Percentiles rank a stretch among this genome's conserved stretches.
Conservation (phyloP, 75 land plant genomes). For the Pseudotsuga menziesii region DNA sequence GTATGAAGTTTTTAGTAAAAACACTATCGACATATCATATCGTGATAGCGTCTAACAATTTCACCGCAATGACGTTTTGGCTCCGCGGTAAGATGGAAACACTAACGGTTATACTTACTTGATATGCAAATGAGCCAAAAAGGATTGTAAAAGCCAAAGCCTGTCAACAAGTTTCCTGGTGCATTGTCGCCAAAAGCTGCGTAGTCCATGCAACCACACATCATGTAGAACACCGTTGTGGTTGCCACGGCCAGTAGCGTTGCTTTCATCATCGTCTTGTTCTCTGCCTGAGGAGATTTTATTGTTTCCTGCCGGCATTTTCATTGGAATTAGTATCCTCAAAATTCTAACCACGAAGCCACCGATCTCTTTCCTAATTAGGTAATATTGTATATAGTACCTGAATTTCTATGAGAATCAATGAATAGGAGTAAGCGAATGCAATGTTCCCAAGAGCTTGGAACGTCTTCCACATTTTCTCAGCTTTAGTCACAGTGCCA, state of each 20-base stretch:
- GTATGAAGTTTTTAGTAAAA: too few relatives aligned
- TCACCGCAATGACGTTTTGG: too few relatives aligned
- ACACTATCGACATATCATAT: too few relatives aligned
- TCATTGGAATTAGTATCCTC: too few relatives aligned
- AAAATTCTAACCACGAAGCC: too few relatives aligned
- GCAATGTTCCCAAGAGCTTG: conserved; percentile 76
- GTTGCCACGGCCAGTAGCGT: conserved; percentile 27
- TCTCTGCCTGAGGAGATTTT: conserved; percentile 62
- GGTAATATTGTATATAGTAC: too few relatives aligned
- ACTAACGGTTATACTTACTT: conserved; percentile 2
- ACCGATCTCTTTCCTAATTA: too few relatives aligned
- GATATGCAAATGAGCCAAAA: conserved; percentile 75
- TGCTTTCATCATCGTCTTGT: conserved; percentile 72
- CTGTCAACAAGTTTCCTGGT: conserved; percentile 72
- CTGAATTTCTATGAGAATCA: conserved; percentile 66
- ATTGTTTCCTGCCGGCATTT: conserved; percentile 49
- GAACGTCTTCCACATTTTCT: conserved; percentile 63
- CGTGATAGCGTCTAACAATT: too few relatives aligned
- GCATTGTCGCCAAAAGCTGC: conserved; percentile 75
- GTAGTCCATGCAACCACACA: conserved; percentile 70
- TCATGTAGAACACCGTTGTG: conserved; percentile 66
- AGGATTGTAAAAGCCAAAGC: conserved; percentile 65
- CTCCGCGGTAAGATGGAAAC: too few relatives aligned
- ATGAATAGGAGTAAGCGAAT: conserved; percentile 56
- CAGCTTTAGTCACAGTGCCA: conserved; percentile 37